Evolutionary conservation across 2,329 filamentous ascomycete species (phyloP), one percentile per base, ranked within the genome.

Genomic region (Plectosphaerella cucumerina): DNA sequence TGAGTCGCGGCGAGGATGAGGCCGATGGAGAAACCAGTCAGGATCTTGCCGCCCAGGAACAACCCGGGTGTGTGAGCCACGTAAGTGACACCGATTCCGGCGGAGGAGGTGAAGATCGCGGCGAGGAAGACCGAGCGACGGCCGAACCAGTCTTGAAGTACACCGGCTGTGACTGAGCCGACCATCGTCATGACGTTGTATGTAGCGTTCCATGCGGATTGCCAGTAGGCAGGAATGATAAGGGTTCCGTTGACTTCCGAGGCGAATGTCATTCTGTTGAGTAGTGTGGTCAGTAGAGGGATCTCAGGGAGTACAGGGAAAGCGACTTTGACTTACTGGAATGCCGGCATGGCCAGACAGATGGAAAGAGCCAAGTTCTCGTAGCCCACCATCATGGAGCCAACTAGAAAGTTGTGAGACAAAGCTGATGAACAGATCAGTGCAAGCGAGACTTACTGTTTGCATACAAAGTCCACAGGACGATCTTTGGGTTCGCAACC

Each of bases 221-320:
- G 58, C 59, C 59, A 60, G 43, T 55, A 52, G 46, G 59, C 59
- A 8, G 59, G 56, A 21, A 60, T 59, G 8, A 58, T 56, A n/a
- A 55, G 50, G 17, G 34, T 31, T 43, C 56, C 56, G 35, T 58
- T 58, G 45, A 58, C 52, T 26, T 55, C 54, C 31, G 50, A 48
- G 12, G 56, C 56, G 39, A 58, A 56, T 3, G 52, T 58, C 53
- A 49, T 56, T 21, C 52, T 54, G 11, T 31, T 8, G 26, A 9
- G 26, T 31, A 11, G 12, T 2, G 26, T 2, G 26, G 26, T 31
- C 12, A 31, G 26, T 11, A 11, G 26, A 9, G 26, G 3, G n/a
- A n/a, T n/a, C n/a, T 18, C 3, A 11, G 20, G 9, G 14, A 18
- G 14, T 4, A 42, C 5, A 21, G 39, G 39, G 21, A 14, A n/a